phyloP scores from a whole-genome alignment of 208 protist species.

The Acanthamoeba lugdunensis region DNA sequence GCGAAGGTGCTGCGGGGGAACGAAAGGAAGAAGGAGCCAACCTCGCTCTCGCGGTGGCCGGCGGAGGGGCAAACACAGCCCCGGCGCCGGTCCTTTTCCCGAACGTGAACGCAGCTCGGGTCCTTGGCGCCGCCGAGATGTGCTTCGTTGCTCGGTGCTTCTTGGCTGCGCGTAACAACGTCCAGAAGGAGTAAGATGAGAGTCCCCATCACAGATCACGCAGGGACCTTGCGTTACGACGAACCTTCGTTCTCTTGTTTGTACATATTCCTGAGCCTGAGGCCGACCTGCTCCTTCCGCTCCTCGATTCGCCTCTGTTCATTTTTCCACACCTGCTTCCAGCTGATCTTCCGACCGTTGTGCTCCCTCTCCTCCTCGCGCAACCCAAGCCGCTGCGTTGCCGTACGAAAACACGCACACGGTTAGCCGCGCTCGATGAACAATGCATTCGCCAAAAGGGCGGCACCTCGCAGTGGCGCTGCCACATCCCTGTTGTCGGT shows the following conservation, averaged over 20 bases:
- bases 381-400: background rate
- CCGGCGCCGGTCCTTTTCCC: background rate
- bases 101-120: background rate
- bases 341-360: background rate
- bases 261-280: conserved; percentile 23
- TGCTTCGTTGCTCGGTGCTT: background rate
- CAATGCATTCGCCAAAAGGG: background rate
- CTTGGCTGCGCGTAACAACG: conserved; percentile 1
- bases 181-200: background rate
- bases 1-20: background rate
- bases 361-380: background rate
- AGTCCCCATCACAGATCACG: background rate
- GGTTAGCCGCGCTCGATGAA: background rate
- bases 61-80: background rate
- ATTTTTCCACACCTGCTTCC: conserved; percentile 54
- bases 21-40: background rate
- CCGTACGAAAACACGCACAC: background rate
- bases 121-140: background rate
- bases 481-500: background rate
- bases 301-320: conserved; percentile 9
- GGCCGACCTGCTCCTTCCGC: conserved; percentile 21
- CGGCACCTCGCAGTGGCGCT: conserved; percentile 13
- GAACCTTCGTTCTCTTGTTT: conserved; percentile 37
- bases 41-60: conserved; percentile 3
- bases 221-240: background rate